Evolutionary conservation across 1,139 yeast species (phyloP).

Genomic region (Zygosaccharomyces pseudobailii): DNA sequence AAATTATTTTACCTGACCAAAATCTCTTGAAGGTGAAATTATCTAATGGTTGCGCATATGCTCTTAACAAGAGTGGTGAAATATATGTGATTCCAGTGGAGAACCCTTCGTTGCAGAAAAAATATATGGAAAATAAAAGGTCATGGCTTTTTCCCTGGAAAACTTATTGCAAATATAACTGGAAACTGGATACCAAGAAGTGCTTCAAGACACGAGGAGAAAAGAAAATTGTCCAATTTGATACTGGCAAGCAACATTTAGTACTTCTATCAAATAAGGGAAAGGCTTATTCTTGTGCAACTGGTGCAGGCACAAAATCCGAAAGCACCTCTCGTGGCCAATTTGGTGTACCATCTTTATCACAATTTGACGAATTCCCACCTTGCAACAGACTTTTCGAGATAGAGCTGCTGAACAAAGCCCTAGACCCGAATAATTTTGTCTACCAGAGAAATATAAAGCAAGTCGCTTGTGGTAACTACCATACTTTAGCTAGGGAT

Average conservation of each 20-base stretch:
- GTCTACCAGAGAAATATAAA: conserved; percentile 45
- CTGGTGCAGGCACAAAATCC: conserved; percentile 38
- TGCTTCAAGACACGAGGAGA: conserved; percentile 37
- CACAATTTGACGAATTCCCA: conserved; percentile 50
- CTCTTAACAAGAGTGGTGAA: conserved; percentile 50
- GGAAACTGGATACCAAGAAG: conserved; percentile 20
- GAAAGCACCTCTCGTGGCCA: conserved; percentile 59
- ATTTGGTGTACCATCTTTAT: conserved; percentile 68
- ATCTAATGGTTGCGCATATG: conserved; percentile 56
- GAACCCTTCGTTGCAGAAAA: conserved; percentile 16
- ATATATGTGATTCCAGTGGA: conserved; percentile 46
- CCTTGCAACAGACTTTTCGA: conserved; percentile 22
- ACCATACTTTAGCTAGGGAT: conserved; percentile 68
- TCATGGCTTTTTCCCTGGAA: conserved; percentile 27
- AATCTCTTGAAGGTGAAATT: conserved; percentile 44
- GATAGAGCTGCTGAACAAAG: conserved; percentile 28
- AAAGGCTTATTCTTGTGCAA: conserved; percentile 57
- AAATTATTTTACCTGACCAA: conserved; percentile 38
- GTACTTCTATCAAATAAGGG: conserved; percentile 60
- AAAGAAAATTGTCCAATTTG: conserved; percentile 43
- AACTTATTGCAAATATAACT: conserved; percentile 20
- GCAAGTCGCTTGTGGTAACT: conserved; percentile 66
- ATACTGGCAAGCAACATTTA: conserved; percentile 64
- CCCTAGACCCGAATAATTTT: conserved; percentile 12
- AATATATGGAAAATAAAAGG: conserved; percentile 13